Base-by-base conservation (phyloP, 495 filamentous ascomycete genomes). In the Lichenothelia convexa region DNA sequence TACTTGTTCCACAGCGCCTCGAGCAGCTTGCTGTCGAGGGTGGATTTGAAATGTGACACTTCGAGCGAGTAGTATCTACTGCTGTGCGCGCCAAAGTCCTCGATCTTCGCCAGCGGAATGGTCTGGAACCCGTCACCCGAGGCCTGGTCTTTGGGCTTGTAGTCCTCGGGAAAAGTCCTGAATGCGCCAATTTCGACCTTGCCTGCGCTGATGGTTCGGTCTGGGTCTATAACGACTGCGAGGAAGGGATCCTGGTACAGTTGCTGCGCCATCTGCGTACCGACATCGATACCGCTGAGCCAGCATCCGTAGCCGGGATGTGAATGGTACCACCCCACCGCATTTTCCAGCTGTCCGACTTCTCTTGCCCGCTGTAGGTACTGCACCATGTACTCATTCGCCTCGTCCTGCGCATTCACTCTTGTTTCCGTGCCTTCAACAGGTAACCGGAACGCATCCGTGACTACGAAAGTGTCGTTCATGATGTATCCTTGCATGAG, bases 221-320 rank as follows among this genome's bases (percentile, higher is more conserved):
- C 85, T 4, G 91, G 91, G 53, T 99, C 91, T 39, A 99, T 85
- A 24, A 99, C 91, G 36, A 99, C 80, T 16, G 91, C 91, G 27
- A 93, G 70, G 53, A 93, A 95, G 20, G 91, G 91, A 44, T 93
- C 89, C 23, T 69, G 67, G 54, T 77, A 78, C 22, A 58, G 50
- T 63, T 99, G 89, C 52, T 94, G 82, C 44, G 71, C 71, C 39
- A 65, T 60, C 53, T 99, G 80, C 15, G 91, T 99, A 27, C 64
- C 63, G 15, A 95, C 91, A 53, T 99, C 91, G 53, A 95, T 95
- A 18, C 91, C 91, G 24, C 74, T 82, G 16, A 99, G 67, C 91
- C 91, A 99, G 63, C 91, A 99, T 6, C 91, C 91, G 51, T 99
- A 99, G 7, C 91, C 91, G 0, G 91, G 91, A 51, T 99, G 91